These are phyloP conservation scores for Eleusine coracana DNA, from an alignment of 176 grass and related monocot genomes.

Conservation along the genomic window DNA sequence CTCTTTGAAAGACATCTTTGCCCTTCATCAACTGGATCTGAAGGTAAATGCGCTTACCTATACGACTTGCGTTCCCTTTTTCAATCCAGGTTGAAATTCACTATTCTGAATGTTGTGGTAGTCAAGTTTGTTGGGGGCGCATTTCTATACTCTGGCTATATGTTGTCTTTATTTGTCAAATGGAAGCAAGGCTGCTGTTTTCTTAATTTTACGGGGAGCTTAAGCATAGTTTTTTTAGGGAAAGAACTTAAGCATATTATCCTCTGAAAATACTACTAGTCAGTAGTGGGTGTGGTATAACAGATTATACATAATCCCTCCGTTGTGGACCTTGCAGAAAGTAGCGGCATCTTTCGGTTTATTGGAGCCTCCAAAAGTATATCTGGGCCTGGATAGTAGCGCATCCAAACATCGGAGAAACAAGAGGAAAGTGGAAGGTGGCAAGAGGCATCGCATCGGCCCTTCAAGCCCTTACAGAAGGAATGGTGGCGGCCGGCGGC, in stretches of 20 bases:
- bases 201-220: not conserved
- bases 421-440: constrained; percentile 55
- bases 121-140: no score
- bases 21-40: constrained; percentile 79
- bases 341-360: constrained; percentile 83
- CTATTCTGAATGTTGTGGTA: not conserved
- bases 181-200: not conserved
- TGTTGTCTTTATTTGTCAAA: not conserved
- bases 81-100: not conserved
- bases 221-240: no score
- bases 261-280: not conserved
- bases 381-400: constrained; percentile 69
- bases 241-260: not conserved
- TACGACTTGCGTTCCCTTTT: not conserved
- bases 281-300: not conserved
- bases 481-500: constrained; percentile 26
- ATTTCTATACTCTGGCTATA: no score
- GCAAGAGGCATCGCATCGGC: constrained; percentile 56
- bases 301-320: not conserved
- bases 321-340: constrained; percentile 46
- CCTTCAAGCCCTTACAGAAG: constrained; percentile 69
- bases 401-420: constrained; percentile 69
- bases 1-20: constrained; percentile 90
- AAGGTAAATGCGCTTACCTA: constrained; percentile 54
- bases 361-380: constrained; percentile 61